phyloP scores from a whole-genome alignment of 2,329 filamentous ascomycete genomes.

The Dichotomopilus funicola region DNA sequence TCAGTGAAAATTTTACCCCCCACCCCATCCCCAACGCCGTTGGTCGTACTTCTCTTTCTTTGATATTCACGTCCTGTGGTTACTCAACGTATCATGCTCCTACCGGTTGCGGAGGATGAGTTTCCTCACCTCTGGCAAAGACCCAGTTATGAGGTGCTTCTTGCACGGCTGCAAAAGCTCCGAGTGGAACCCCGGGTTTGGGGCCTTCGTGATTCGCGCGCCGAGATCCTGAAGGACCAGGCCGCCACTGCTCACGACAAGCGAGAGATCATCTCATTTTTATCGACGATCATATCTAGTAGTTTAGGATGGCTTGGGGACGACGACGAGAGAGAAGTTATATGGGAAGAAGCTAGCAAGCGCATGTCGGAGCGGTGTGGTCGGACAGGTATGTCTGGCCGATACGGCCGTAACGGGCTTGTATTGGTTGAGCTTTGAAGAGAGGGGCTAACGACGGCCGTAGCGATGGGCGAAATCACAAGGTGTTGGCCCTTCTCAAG shows the following conservation, averaged over 20 bases:
- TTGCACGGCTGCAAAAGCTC: slow-evolving; percentile 60
- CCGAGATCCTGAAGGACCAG: slow-evolving; percentile 37
- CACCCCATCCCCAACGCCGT: neutral
- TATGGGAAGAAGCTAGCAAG: slow-evolving; percentile 75
- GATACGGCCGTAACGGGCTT: neutral
- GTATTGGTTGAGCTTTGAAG: neutral
- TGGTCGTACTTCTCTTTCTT: neutral
- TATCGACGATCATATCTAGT: slow-evolving; percentile 63
- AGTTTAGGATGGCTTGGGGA: slow-evolving; percentile 61
- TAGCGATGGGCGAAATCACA: slow-evolving; percentile 51
- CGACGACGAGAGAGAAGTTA: slow-evolving; percentile 57
- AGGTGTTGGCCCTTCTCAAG: slow-evolving; percentile 47
- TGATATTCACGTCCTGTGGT: neutral
- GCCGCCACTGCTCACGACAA: slow-evolving; percentile 29
- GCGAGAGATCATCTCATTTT: slow-evolving; percentile 55
- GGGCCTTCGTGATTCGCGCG: slow-evolving; percentile 42
- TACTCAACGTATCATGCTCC: slow-evolving; percentile 20
- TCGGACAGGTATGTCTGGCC: slow-evolving; percentile 49
- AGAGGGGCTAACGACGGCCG: slow-evolving; percentile 1
- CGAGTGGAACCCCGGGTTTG: slow-evolving; percentile 62
- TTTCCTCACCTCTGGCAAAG: slow-evolving; percentile 78
- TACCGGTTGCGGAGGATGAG: slow-evolving; percentile 51
- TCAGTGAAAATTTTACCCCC: neutral
- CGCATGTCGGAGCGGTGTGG: slow-evolving; percentile 83
- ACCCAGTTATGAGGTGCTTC: slow-evolving; percentile 58